These are phyloP conservation scores for Aspergillus bombycis DNA, from an alignment of 2,329 filamentous ascomycete species.

Conservation along the genomic window DNA sequence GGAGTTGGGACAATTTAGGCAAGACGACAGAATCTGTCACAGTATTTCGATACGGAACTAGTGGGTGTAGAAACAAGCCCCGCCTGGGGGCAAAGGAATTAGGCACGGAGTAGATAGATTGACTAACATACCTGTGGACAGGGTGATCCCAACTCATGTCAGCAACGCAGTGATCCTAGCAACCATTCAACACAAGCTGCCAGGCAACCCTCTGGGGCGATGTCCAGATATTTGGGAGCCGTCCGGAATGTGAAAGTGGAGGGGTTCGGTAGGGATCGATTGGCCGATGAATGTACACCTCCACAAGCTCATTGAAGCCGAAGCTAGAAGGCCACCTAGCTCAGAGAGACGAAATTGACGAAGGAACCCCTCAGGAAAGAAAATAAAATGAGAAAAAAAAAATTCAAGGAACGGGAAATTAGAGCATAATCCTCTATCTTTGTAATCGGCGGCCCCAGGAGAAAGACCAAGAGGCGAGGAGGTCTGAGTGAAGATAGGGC, in stretches of 20 bases:
- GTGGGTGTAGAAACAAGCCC: conserved; percentile 13
- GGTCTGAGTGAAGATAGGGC: conserved; percentile 13
- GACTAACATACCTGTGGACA: conserved; percentile 46
- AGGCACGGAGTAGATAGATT: conserved; percentile 12
- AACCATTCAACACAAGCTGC: conserved; percentile 43
- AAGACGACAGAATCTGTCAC: not conserved
- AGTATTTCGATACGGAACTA: conserved; percentile 3
- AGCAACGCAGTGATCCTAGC: conserved; percentile 40
- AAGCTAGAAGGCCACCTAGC: conserved; percentile 6
- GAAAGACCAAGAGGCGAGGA: conserved; percentile 5
- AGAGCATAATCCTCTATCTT: conserved; percentile 15
- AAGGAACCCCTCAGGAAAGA: not conserved
- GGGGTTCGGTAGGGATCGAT: conserved; percentile 25
- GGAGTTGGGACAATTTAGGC: not conserved
- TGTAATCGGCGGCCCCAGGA: not conserved
- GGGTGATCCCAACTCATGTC: conserved; percentile 53
- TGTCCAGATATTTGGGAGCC: conserved; percentile 25
- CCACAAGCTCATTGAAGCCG: conserved; percentile 30
- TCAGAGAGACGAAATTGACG: not conserved
- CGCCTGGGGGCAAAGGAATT: conserved; percentile 11
- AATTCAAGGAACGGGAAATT: not conserved
- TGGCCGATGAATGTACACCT: conserved; percentile 26
- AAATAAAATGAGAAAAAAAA: not conserved
- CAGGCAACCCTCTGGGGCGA: conserved; percentile 35
- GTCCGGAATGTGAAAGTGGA: conserved; percentile 35